A percentile compares a stretch with the other conserved stretches of the same genome.
These are phyloP conservation scores for Fusarium mundagurra DNA, from an alignment of 2,329 filamentous ascomycete species.

Conservation along the genomic window DNA sequence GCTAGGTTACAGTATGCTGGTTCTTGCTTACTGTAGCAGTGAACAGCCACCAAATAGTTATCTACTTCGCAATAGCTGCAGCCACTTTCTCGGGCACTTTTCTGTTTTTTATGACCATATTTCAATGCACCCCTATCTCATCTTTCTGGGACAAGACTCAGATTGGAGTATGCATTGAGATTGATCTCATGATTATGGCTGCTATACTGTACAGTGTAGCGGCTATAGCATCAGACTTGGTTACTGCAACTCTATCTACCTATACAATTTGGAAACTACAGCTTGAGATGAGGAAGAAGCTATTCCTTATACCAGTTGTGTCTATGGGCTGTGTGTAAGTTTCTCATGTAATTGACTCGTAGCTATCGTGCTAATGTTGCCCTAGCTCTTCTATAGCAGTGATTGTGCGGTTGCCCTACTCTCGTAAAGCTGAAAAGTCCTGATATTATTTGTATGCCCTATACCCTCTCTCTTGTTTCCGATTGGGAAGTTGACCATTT, in stretches of 20 bases:
- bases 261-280: not conserved
- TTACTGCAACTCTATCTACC: not conserved
- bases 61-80: not conserved
- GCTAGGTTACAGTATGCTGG: not conserved
- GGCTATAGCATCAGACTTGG: not conserved
- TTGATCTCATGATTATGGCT: not conserved
- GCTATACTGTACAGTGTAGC: not conserved
- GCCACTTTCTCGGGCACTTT: not conserved
- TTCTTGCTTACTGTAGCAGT: not conserved
- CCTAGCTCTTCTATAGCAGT: not conserved
- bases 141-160: not conserved
- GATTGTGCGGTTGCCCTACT: not conserved
- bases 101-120: not conserved
- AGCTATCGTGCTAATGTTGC: not conserved
- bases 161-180: not conserved
- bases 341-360: fast-evolving
- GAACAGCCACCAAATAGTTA: not conserved
- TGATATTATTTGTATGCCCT: not conserved
- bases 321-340: not conserved
- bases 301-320: fast-evolving
- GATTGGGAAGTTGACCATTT: fast-evolving
- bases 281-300: not conserved
- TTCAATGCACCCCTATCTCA: not conserved
- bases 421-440: not conserved
- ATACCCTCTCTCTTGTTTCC: not conserved